A percentile compares a stretch with the other conserved stretches of the same genome.
Conservation (phyloP, 164 flowering plant genomes). For the Tetracentron sinense region DNA sequence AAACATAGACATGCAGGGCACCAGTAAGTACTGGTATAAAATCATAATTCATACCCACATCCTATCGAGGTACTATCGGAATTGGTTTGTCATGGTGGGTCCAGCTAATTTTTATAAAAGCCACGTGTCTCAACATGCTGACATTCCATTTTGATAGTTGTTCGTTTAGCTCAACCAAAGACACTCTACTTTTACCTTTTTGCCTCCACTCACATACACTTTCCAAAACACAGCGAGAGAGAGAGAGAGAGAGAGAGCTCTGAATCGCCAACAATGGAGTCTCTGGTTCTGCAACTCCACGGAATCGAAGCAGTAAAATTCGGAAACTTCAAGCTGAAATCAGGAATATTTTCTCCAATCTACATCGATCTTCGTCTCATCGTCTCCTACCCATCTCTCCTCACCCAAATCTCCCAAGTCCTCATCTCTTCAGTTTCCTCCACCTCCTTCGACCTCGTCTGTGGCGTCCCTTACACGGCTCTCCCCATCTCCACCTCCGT, state of each 20-base stretch:
- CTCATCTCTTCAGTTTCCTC: constrained; percentile 51
- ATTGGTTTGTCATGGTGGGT: no score
- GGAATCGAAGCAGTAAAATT: constrained; percentile 90
- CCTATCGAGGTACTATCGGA: no score
- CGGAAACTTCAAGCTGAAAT: constrained; percentile 88
- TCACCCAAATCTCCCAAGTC: constrained; percentile 57
- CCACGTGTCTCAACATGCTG: no score
- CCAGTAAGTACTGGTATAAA: no score
- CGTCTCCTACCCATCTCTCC: constrained; percentile 90
- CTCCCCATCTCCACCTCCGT: constrained; percentile 88
- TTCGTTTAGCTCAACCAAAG: no score
- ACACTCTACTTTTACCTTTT: no score
- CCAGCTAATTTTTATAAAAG: no score
- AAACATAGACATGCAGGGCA: no score
- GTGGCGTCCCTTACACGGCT: constrained; percentile 97
- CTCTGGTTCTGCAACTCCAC: constrained; percentile 75
- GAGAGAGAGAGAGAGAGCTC: constrained; percentile 4
- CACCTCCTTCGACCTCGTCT: constrained; percentile 57
- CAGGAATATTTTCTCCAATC: constrained; percentile 87
- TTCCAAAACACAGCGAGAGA: not conserved
- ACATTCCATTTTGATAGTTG: no score
- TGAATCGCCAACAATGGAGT: constrained; percentile 47
- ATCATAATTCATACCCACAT: no score
- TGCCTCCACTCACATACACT: no score
- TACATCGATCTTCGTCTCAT: constrained; percentile 95